Evolutionary conservation across 768 basidiomycete genomes (phyloP).

Genomic region (Phylloporus sp.): DNA sequence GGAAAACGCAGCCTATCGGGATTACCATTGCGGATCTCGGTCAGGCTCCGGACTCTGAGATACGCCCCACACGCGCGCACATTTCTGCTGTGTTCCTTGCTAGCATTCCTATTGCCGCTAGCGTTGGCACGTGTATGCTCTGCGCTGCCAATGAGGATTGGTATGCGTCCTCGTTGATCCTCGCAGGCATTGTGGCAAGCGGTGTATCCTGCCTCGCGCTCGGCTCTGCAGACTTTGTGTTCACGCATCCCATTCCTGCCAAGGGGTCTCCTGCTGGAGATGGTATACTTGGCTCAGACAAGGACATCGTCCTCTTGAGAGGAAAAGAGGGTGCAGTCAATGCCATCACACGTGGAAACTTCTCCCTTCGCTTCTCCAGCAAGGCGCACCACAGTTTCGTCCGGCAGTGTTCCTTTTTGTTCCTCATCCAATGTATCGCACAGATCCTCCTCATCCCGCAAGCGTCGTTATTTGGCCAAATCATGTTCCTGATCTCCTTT

Average conservation of each 20-base stretch:
- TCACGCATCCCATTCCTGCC: conserved; percentile 24
- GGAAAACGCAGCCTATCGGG: conserved; percentile 6
- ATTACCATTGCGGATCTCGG: conserved; percentile 11
- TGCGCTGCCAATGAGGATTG: conserved; percentile 23
- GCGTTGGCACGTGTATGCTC: conserved; percentile 17
- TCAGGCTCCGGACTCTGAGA: conserved; percentile 5
- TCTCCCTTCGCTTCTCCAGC: conserved; percentile 22
- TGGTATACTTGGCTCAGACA: conserved; percentile 21
- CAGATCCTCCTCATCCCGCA: conserved; percentile 31
- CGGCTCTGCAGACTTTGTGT: conserved; percentile 21
- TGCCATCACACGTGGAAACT: conserved; percentile 25
- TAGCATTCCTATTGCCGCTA: conserved; percentile 18
- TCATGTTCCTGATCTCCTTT: conserved; percentile 28
- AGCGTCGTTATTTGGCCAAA: conserved; percentile 26
- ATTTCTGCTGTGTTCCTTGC: conserved; percentile 7
- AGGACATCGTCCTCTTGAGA: conserved; percentile 22
- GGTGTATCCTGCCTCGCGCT: conserved; percentile 26
- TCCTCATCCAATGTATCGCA: conserved; percentile 21
- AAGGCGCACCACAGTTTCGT: conserved; percentile 8
- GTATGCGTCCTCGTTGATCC: conserved; percentile 25
- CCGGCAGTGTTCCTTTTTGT: conserved; percentile 19
- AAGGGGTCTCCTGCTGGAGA: conserved; percentile 26
- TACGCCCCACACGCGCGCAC: conserved; percentile 1
- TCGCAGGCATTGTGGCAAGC: conserved; percentile 28
- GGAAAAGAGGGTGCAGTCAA: conserved; percentile 29